A percentile compares a stretch with the other conserved stretches of the same genome.
phyloP scores from a whole-genome alignment of 1,139 yeast species.

The Hanseniaspora gamundiae region DNA sequence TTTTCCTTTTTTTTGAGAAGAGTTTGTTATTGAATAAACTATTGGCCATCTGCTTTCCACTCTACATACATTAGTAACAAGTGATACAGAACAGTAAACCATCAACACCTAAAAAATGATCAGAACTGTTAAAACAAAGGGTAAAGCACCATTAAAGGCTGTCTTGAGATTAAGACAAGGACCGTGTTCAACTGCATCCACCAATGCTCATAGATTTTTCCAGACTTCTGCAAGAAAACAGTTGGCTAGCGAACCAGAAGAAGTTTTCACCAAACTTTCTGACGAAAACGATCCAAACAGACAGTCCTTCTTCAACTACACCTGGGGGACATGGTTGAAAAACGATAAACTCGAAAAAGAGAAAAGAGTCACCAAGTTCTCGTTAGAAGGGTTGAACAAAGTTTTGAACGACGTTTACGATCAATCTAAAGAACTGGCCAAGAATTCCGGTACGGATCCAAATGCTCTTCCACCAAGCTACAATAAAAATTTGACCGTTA shows the following conservation, averaged over 20 bases:
- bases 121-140: background rate
- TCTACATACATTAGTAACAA: too few relatives aligned
- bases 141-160: background rate
- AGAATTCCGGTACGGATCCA: constrained; percentile 12
- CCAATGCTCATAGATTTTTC: constrained; percentile 1
- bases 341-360: constrained; percentile 65
- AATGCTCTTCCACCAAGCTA: constrained; percentile 25
- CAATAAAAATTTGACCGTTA: constrained; percentile 32
- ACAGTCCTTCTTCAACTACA: constrained; percentile 66
- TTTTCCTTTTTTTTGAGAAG: too few relatives aligned
- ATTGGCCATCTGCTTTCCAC: too few relatives aligned
- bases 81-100: too few relatives aligned
- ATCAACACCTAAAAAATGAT: too few relatives aligned
- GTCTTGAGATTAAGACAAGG: background rate
- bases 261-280: constrained; percentile 36
- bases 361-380: constrained; percentile 70
- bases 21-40: too few relatives aligned
- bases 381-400: constrained; percentile 59
- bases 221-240: constrained; percentile 3
- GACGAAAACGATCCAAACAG: constrained; percentile 61
- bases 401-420: constrained; percentile 33
- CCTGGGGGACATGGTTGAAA: constrained; percentile 92
- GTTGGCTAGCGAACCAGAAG: constrained; percentile 17
- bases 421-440: constrained; percentile 19
- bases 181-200: background rate